These are phyloP conservation scores for Colletotrichum lentis DNA, from an alignment of 2,329 filamentous ascomycete species.

Conservation along the genomic window DNA sequence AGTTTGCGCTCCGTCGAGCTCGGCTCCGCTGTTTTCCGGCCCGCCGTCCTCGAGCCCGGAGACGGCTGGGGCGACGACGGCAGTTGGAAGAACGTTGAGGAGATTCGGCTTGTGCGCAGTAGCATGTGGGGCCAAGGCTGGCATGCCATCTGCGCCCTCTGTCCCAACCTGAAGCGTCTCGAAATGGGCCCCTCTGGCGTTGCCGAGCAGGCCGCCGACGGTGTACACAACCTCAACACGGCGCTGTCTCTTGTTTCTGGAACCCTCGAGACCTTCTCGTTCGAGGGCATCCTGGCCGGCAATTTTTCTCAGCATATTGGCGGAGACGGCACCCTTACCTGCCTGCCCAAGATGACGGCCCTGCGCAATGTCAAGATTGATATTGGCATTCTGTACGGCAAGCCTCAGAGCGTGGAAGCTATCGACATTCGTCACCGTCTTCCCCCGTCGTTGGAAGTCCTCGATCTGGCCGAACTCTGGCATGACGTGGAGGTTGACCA, in stretches of 20 bases:
- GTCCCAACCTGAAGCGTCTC: conserved; percentile 34
- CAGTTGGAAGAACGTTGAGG: conserved; percentile 37
- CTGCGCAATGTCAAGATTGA: conserved; percentile 34
- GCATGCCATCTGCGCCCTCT: conserved; percentile 35
- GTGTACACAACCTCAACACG: conserved; percentile 35
- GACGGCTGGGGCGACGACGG: conserved; percentile 36
- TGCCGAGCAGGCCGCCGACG: conserved; percentile 31
- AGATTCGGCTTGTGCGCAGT: conserved; percentile 33
- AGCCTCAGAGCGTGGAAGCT: conserved; percentile 15
- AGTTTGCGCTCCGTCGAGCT: conserved; percentile 33
- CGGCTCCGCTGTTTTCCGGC: conserved; percentile 31
- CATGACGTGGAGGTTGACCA: conserved; percentile 29
- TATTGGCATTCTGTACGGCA: conserved; percentile 25
- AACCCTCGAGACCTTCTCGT: conserved; percentile 33
- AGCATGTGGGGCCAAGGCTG: conserved; percentile 36
- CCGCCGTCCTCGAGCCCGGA: conserved; percentile 27
- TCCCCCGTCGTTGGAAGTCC: conserved; percentile 13
- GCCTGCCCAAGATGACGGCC: conserved; percentile 31
- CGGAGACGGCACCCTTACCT: conserved; percentile 27
- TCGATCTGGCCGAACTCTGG: conserved; percentile 35
- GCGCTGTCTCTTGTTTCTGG: conserved; percentile 28
- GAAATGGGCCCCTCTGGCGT: conserved; percentile 35
- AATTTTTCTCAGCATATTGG: conserved; percentile 34
- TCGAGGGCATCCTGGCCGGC: conserved; percentile 31
- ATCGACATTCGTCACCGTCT: conserved; percentile 19